Conservation (phyloP, 345 rosid species). For the Acer saccharum region DNA sequence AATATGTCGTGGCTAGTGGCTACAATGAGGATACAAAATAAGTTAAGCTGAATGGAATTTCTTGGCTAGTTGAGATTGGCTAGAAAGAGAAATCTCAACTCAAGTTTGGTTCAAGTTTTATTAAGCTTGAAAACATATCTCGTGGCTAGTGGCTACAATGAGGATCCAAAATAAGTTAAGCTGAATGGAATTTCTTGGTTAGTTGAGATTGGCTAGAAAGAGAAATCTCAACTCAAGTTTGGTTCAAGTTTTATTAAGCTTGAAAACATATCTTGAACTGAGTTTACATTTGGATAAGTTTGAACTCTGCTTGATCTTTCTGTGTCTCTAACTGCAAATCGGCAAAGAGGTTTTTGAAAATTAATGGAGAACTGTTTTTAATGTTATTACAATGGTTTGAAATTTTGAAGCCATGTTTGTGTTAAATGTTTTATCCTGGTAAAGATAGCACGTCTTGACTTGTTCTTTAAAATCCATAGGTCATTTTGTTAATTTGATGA, state of each 20-base stretch:
- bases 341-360: not conserved
- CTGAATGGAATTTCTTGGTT: not conserved
- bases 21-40: too few species aligned
- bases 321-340: not conserved
- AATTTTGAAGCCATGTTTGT: not conserved
- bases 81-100: too few species aligned
- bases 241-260: not conserved
- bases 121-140: not conserved
- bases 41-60: too few species aligned
- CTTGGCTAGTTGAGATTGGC: too few species aligned
- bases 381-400: not conserved
- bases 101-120: too few species aligned
- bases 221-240: not conserved
- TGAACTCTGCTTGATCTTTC: not conserved
- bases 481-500: not conserved
- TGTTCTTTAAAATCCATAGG: not conserved
- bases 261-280: not conserved
- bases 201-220: not conserved
- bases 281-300: not conserved
- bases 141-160: not conserved
- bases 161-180: slow-evolving; percentile 1
- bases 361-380: not conserved
- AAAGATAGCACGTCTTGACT: not conserved
- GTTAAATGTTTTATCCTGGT: not conserved
- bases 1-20: too few species aligned